Conservation (phyloP, 2,329 filamentous ascomycete genomes). For the Hypoxylon sp. region DNA sequence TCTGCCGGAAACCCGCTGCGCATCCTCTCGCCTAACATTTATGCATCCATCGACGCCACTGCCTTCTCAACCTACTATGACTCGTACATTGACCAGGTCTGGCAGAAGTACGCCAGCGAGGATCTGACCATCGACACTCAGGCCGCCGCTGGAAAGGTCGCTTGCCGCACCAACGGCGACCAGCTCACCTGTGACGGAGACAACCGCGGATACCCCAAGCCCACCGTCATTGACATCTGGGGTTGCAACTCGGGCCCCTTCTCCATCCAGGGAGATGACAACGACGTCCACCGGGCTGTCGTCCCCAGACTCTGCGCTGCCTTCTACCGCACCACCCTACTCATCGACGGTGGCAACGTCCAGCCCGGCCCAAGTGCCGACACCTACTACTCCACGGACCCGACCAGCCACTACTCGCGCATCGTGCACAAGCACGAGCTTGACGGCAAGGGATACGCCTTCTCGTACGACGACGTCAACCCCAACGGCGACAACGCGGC, state of each 20-base stretch:
- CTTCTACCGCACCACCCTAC: constrained; percentile 64
- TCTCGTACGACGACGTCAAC: constrained; percentile 78
- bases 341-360: constrained; percentile 62
- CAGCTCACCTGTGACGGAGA: constrained; percentile 60
- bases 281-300: constrained; percentile 59
- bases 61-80: constrained; percentile 62
- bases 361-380: constrained; percentile 59
- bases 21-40: constrained; percentile 62
- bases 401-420: constrained; percentile 70
- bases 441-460: constrained; percentile 74
- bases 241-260: constrained; percentile 67
- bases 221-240: constrained; percentile 63
- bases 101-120: constrained; percentile 58
- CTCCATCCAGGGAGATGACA: constrained; percentile 56
- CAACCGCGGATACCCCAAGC: constrained; percentile 61
- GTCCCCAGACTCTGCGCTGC: constrained; percentile 66
- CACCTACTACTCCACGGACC: constrained; percentile 62
- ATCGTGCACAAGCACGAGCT: constrained; percentile 72
- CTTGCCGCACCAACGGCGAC: constrained; percentile 57
- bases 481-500: constrained; percentile 69
- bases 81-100: constrained; percentile 63
- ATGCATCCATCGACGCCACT: constrained; percentile 54
- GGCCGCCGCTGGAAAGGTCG: constrained; percentile 56
- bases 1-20: constrained; percentile 58
- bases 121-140: constrained; percentile 63